Conservation (phyloP, 1,139 yeast species). For the Yamadazyma songkhlaensis region DNA sequence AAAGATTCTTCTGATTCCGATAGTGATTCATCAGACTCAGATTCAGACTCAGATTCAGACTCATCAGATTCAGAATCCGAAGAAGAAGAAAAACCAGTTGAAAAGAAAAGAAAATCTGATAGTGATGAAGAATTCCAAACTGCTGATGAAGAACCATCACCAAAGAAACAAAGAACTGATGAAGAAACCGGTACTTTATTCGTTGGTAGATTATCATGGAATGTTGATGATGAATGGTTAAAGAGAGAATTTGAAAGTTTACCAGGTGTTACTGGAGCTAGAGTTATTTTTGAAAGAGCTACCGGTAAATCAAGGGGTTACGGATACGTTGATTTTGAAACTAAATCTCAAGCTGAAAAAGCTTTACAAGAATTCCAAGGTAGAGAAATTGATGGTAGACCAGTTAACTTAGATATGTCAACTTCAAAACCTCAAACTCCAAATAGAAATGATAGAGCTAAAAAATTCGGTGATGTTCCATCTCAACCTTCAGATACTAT, state of each 20-base stretch:
- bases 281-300: conserved; percentile 91
- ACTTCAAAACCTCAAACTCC: conserved; percentile 69
- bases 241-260: conserved; percentile 76
- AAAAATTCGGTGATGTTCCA: conserved; percentile 83
- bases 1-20: conserved; percentile 26
- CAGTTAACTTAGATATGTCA: conserved; percentile 90
- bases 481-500: conserved; percentile 93
- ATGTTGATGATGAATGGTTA: conserved; percentile 93
- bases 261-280: conserved; percentile 82
- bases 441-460: conserved; percentile 72
- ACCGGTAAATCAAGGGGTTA: conserved; percentile 95
- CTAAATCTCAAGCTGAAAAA: conserved; percentile 74
- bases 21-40: conserved; percentile 21
- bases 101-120: conserved; percentile 38
- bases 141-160: conserved; percentile 30
- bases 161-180: conserved; percentile 34
- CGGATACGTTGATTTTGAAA: conserved; percentile 94
- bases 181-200: conserved; percentile 82
- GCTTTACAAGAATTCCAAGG: conserved; percentile 90
- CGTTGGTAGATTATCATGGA: conserved; percentile 98
- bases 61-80: conserved; percentile 28
- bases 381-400: conserved; percentile 94
- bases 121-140: conserved; percentile 23
- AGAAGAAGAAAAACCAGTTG: conserved; percentile 14
- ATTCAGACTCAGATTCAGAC: conserved; percentile 15